Base-by-base conservation (phyloP, 2,329 filamentous ascomycete genomes). In the Fusarium pseudograminearum region DNA sequence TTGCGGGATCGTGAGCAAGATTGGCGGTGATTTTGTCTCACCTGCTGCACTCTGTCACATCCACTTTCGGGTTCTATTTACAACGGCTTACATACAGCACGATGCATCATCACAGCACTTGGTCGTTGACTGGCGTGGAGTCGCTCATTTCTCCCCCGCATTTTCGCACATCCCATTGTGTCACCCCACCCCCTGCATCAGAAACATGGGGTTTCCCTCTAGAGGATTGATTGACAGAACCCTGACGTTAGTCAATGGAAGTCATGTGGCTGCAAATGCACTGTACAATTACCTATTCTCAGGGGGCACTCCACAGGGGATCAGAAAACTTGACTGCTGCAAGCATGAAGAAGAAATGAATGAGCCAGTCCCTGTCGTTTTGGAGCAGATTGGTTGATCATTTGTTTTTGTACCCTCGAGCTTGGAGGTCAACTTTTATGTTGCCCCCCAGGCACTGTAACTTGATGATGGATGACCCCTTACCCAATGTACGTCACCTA, bases 131-230 rank as follows among this genome's bases (percentile, higher is more conserved):
- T 54, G 52, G 41, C 64, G 57, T 67, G 53, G 59, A 69, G 65
- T 68, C 38, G 31, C 46, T 33, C 53, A 59, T 36, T 53, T 48
- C 50, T 67, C 40, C 67, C 67, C 67, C 67, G 67, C 67, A 70
- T 63, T 70, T 57, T 63, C 45, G 53, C 53, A 59, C 53, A 67
- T 64, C 67, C 53, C 33, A 50, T 65, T 45, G 38, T 51, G 44
- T 36, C 38, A 28, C 36, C 36, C 36, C 46, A 31, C 59, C 66
- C 66, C 67, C 62, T 70, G 67, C 67, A 54, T 64, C 54, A 42
- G 33, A 44, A 66, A 64, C 67, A 70, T 68, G 67, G 67, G 50
- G 50, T 55, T 48, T 41, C 34, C 42, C 65, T 41, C 30, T 65
- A 59, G 52, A 64, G 51, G 30, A 44, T 42, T 57, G 61, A 65